phyloP scores from a whole-genome alignment of 331 rosid species.

The Pyracantha coccinea region DNA sequence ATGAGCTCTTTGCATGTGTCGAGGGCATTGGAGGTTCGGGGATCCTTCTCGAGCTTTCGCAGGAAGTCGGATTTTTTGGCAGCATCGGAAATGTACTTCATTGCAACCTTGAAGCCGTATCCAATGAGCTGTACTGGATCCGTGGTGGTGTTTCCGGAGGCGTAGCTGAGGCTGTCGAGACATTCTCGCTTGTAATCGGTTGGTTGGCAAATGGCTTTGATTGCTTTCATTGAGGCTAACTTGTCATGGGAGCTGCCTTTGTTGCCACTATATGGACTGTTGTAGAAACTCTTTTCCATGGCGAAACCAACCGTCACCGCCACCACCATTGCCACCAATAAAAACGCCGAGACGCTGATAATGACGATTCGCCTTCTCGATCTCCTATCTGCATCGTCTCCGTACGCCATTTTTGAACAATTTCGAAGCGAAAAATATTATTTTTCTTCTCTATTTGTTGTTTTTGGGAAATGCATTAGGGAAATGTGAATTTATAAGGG shows the following conservation, averaged over 20 bases:
- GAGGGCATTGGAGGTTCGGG: conserved; percentile 51
- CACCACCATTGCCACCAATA: conserved; percentile 39
- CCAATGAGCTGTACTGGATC: conserved; percentile 56
- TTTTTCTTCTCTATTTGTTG: background rate
- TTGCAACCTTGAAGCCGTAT: conserved; percentile 39
- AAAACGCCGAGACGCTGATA: conserved; percentile 22
- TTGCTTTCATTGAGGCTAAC: conserved; percentile 35
- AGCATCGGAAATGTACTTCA: conserved; percentile 15
- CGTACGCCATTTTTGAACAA: conserved; percentile 19
- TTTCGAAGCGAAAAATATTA: background rate
- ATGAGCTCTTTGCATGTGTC: conserved; percentile 49
- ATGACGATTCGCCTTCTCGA: conserved; percentile 16
- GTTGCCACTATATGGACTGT: background rate
- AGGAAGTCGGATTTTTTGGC: conserved; percentile 24
- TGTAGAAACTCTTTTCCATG: background rate
- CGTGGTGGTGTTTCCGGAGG: conserved; percentile 30
- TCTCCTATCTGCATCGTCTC: background rate
- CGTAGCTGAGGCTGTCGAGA: conserved; percentile 13
- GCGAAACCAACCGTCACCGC: conserved; percentile 33
- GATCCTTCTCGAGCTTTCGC: conserved; percentile 43
- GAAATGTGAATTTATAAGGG: background rate
- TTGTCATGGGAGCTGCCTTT: background rate
- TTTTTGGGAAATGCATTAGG: background rate
- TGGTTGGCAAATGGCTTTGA: conserved; percentile 42
- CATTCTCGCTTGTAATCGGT: conserved; percentile 61